phyloP scores from a whole-genome alignment of 495 filamentous ascomycete genomes.

The Beverwykella pulmonaria region DNA sequence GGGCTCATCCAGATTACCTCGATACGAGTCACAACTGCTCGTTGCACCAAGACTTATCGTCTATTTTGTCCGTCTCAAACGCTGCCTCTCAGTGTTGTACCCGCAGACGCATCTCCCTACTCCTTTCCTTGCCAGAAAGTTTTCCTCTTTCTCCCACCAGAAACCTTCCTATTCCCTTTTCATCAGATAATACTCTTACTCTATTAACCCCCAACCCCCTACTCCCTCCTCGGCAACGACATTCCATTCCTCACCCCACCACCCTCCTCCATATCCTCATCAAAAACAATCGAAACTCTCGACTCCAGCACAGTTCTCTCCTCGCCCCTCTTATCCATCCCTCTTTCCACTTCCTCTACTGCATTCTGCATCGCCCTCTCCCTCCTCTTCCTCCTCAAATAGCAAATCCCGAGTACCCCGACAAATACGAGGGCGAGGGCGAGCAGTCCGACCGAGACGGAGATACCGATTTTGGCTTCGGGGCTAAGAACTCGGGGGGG shows the following conservation, averaged over 20 bases:
- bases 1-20: too few relatives aligned
- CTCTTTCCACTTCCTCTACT: slow-evolving; percentile 9
- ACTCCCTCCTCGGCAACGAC: slow-evolving; percentile 5
- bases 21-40: too few relatives aligned
- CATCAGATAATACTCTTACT: too few relatives aligned
- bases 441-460: not conserved
- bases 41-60: too few relatives aligned
- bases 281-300: slow-evolving; percentile 5
- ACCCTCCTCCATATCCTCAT: not conserved
- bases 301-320: slow-evolving; percentile 13
- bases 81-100: too few relatives aligned
- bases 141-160: too few relatives aligned
- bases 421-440: not conserved
- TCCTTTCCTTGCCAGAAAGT: too few relatives aligned
- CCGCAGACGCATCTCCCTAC: too few relatives aligned
- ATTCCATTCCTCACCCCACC: not conserved
- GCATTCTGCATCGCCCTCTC: slow-evolving; percentile 6
- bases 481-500: not conserved
- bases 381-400: slow-evolving; percentile 1
- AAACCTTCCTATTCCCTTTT: too few relatives aligned
- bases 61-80: too few relatives aligned
- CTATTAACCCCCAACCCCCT: not conserved
- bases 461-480: not conserved
- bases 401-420: not conserved
- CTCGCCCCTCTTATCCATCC: not conserved